These are phyloP conservation scores for Podila clonocystis DNA, from an alignment of 192 early-diverging fungal species.

Conservation along the genomic window DNA sequence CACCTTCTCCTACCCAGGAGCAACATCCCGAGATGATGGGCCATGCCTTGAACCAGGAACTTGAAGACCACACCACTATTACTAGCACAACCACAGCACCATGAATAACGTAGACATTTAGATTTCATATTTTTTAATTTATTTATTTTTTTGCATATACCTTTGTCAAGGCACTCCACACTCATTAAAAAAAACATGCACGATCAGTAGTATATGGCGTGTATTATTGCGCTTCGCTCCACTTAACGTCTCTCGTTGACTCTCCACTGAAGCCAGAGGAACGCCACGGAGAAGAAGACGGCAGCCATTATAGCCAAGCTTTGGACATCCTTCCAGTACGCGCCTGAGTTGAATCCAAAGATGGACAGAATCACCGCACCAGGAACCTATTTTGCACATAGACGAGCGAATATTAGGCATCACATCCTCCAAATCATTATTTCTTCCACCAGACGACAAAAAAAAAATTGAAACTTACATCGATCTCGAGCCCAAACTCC, in stretches of 20 bases:
- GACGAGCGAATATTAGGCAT: neutral
- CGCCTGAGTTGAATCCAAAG: slow-evolving; percentile 86
- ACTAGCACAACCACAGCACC: too few species aligned
- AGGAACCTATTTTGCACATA: slow-evolving; percentile 63
- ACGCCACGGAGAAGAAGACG: slow-evolving; percentile 72
- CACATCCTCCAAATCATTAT: slow-evolving; percentile 55
- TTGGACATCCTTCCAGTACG: slow-evolving; percentile 85
- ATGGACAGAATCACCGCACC: slow-evolving; percentile 87
- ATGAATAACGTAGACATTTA: too few species aligned
- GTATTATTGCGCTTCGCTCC: too few species aligned
- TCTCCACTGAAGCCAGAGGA: slow-evolving; percentile 79
- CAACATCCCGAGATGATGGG: neutral
- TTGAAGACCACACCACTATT: too few species aligned
- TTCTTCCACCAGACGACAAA: slow-evolving; percentile 3
- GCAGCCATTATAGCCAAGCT: slow-evolving; percentile 67
- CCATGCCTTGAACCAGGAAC: too few species aligned
- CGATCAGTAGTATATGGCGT: too few species aligned
- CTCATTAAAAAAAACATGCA: too few species aligned
- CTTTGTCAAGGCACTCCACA: too few species aligned
- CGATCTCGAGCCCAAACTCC: slow-evolving; percentile 83
- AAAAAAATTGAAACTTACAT: slow-evolving; percentile 57
- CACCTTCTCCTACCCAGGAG: slow-evolving; percentile 1
- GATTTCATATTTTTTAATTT: too few species aligned
- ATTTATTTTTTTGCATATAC: too few species aligned
- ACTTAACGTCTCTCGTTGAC: slow-evolving; percentile 84